A percentile compares a stretch with the other conserved stretches of the same genome.
phyloP scores from a whole-genome alignment of 176 grass and related monocot genomes.

The Carex cristatella region DNA sequence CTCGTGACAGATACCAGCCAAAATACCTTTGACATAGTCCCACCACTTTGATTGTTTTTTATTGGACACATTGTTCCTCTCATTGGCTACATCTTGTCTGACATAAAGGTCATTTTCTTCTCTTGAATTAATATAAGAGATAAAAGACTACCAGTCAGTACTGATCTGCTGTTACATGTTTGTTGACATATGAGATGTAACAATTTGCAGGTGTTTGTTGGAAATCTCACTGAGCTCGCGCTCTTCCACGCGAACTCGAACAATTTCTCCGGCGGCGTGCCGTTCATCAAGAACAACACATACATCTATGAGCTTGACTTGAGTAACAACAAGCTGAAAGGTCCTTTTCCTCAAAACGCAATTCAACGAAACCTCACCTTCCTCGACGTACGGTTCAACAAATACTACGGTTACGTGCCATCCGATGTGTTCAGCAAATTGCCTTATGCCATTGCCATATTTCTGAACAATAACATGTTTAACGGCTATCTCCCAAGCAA shows the following conservation, averaged over 20 bases:
- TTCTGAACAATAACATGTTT: slow-evolving; percentile 92
- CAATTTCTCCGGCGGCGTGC: slow-evolving; percentile 37
- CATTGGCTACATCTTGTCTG: neutral
- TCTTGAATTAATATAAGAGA: neutral
- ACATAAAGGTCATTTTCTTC: neutral
- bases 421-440: slow-evolving; percentile 39
- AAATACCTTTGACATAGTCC: neutral
- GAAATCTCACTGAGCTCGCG: slow-evolving; percentile 55
- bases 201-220: slow-evolving; percentile 34
- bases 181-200: neutral
- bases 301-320: slow-evolving; percentile 97
- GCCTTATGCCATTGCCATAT: slow-evolving; percentile 52
- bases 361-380: slow-evolving; percentile 62
- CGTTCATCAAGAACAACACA: slow-evolving; percentile 14
- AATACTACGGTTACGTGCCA: slow-evolving; percentile 32
- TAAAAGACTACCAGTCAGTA: neutral
- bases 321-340: slow-evolving; percentile 63
- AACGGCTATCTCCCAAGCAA: slow-evolving; percentile 36
- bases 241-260: slow-evolving; percentile 97
- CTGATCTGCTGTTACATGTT: neutral
- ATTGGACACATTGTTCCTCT: neutral
- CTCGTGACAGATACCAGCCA: slow-evolving; percentile 16
- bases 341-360: slow-evolving; percentile 39
- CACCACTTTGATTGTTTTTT: neutral
- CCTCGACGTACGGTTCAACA: slow-evolving; percentile 84